Conservation (phyloP, 495 filamentous ascomycete species). For the Penicillium subrubescens region DNA sequence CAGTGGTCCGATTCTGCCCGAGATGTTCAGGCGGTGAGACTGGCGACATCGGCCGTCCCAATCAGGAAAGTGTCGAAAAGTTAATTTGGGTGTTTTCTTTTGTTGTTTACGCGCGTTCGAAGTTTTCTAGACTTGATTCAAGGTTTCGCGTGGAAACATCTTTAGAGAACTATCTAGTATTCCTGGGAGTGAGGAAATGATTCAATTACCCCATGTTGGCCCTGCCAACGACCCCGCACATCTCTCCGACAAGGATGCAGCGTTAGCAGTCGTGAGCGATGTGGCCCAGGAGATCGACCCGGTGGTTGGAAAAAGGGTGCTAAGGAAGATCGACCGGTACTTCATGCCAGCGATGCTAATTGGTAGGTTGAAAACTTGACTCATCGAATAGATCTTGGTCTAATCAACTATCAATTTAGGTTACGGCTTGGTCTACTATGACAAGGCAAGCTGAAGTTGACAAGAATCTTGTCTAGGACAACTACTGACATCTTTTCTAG, state of each 20-base stretch:
- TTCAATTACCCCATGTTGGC: slow-evolving; percentile 23
- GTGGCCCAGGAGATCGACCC: slow-evolving; percentile 55
- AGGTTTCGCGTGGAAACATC: neutral
- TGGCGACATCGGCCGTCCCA: slow-evolving; percentile 24
- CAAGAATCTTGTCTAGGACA: neutral
- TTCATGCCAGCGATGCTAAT: slow-evolving; percentile 73
- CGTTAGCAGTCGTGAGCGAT: slow-evolving; percentile 53
- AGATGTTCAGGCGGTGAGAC: slow-evolving; percentile 9
- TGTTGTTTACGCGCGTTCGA: neutral
- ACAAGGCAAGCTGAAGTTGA: slow-evolving; percentile 56
- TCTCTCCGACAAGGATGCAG: slow-evolving; percentile 46
- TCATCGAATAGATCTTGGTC: neutral
- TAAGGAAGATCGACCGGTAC: slow-evolving; percentile 71
- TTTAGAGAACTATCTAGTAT: neutral
- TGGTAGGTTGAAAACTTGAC: slow-evolving; percentile 36
- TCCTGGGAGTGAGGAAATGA: slow-evolving; percentile 14
- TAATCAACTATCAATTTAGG: slow-evolving; percentile 27
- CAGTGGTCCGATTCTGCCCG: neutral
- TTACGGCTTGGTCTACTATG: slow-evolving; percentile 77
- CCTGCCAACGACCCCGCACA: slow-evolving; percentile 16
- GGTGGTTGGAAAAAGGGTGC: slow-evolving; percentile 52
- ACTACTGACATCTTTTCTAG: slow-evolving; percentile 31
- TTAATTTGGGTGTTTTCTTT: slow-evolving; percentile 8
- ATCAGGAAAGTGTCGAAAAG: slow-evolving; percentile 24
- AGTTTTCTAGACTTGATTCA: neutral